Evolutionary conservation across 805 yeast genomes (phyloP).

Genomic region (Metschnikowia kunwiensis): DNA sequence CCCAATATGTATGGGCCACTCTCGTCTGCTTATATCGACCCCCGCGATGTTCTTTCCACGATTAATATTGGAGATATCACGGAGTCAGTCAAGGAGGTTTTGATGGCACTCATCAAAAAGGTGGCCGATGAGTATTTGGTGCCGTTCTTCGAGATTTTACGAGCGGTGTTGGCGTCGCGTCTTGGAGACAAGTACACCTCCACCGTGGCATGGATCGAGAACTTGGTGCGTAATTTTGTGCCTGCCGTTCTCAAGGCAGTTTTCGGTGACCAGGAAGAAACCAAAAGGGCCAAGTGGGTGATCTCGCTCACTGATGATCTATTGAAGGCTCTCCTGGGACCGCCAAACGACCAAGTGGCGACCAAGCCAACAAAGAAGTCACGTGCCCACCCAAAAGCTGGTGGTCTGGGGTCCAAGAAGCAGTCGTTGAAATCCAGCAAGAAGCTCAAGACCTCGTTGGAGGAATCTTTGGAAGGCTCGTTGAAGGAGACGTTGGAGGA

Average conservation of each 20-base stretch:
- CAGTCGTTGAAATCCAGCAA: too few species aligned
- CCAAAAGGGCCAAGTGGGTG: conserved; percentile 2
- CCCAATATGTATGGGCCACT: conserved; percentile 2
- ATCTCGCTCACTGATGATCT: conserved; percentile 3
- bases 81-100: conserved; percentile 3
- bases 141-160: conserved; percentile 3
- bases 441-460: conserved; percentile 1
- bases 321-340: conserved; percentile 3
- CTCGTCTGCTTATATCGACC: background rate
- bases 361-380: background rate
- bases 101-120: conserved; percentile 5
- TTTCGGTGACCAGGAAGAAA: background rate
- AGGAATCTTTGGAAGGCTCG: conserved; percentile 6
- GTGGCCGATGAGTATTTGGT: conserved; percentile 1
- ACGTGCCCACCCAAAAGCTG: background rate
- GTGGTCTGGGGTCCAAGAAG: too few species aligned
- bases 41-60: conserved; percentile 2
- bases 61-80: conserved; percentile 6
- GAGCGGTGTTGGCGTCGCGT: background rate
- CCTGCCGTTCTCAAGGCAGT: conserved; percentile 4
- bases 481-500: conserved; percentile 5
- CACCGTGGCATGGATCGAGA: conserved; percentile 1
- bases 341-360: background rate
- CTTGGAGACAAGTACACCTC: conserved; percentile 1
- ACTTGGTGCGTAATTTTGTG: conserved; percentile 1